phyloP scores from a whole-genome alignment of 2,329 filamentous ascomycete genomes.

The Cyphellophora attinorum region DNA sequence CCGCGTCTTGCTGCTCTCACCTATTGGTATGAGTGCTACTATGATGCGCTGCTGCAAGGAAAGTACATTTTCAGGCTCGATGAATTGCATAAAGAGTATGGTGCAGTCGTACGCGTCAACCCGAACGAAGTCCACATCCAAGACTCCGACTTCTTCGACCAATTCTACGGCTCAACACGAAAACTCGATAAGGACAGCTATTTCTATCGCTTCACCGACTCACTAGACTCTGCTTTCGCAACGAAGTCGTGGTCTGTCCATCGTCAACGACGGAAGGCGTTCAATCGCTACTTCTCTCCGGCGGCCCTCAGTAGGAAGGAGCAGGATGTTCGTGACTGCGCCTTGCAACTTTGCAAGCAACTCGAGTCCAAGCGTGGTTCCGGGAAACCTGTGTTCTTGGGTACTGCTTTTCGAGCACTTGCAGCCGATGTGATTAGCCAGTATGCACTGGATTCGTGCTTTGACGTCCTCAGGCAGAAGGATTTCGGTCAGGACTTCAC shows the following conservation, averaged over 20 bases:
- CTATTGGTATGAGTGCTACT: conserved; percentile 26
- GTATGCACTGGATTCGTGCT: conserved; percentile 15
- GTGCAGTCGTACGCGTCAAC: conserved; percentile 18
- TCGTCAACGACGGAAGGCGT: conserved; percentile 22
- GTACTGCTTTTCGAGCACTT: conserved; percentile 15
- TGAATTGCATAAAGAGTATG: conserved; percentile 27
- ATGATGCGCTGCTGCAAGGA: conserved; percentile 17
- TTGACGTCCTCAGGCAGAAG: conserved; percentile 13
- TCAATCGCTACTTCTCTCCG: conserved; percentile 28
- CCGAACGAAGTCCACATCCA: conserved; percentile 17
- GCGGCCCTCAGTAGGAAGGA: conserved; percentile 6
- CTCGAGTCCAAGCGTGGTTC: conserved; percentile 10
- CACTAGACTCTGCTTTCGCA: conserved; percentile 17
- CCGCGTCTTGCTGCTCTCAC: conserved; percentile 14
- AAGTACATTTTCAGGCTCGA: conserved; percentile 27
- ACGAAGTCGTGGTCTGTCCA: conserved; percentile 23
- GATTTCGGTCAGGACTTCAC: conserved; percentile 18
- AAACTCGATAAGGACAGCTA: conserved; percentile 15
- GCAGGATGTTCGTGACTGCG: conserved; percentile 3
- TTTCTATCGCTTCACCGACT: conserved; percentile 15
- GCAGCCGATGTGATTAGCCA: conserved; percentile 17
- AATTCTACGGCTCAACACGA: conserved; percentile 14
- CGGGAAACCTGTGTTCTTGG: conserved; percentile 14
- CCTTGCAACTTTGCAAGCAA: conserved; percentile 15
- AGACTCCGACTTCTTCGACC: conserved; percentile 17